A percentile compares a stretch with the other conserved stretches of the same genome.
These are phyloP conservation scores for Pythium folliculosum DNA, from an alignment of 352 stramenopile genomes.

Conservation along the genomic window DNA sequence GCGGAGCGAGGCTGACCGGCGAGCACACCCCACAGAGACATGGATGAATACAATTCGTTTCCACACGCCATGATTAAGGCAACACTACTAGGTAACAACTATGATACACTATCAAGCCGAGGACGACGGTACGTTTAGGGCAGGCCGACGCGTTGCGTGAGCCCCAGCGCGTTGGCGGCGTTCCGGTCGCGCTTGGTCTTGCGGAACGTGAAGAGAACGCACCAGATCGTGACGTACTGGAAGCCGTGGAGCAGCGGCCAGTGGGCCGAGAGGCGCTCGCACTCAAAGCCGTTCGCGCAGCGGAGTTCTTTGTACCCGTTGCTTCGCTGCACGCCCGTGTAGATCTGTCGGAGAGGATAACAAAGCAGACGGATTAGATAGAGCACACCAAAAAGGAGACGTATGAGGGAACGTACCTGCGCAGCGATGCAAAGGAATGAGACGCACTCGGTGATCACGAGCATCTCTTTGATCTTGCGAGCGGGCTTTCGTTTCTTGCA, in stretches of 20 bases:
- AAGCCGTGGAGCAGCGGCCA: conserved; percentile 19
- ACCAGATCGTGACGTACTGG: conserved; percentile 30
- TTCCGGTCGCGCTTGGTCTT: conserved; percentile 28
- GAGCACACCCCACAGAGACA: no score
- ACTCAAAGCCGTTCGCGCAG: conserved; percentile 59
- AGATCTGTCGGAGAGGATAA: conserved; percentile 38
- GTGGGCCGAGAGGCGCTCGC: conserved; percentile 37
- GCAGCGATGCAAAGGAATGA: conserved; percentile 41
- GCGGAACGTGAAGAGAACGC: conserved; percentile 31
- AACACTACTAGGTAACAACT: conserved; percentile 4
- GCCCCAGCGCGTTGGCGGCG: conserved; percentile 13
- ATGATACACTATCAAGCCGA: conserved; percentile 15
- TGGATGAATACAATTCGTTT: not conserved
- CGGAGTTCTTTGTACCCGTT: conserved; percentile 39
- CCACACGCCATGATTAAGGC: not conserved
- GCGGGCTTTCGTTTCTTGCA: conserved; percentile 35
- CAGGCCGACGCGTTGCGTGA: conserved; percentile 9
- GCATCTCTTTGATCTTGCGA: conserved; percentile 50
- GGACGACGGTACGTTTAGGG: not conserved
- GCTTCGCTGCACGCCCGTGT: conserved; percentile 38
- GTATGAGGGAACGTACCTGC: conserved; percentile 35
- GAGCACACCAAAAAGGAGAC: not conserved
- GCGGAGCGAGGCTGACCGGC: conserved; percentile 50
- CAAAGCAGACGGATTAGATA: no score
- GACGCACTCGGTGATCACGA: conserved; percentile 47